These are phyloP conservation scores for Penicillium hordei DNA, from an alignment of 2,329 filamentous ascomycete species.

Conservation along the genomic window DNA sequence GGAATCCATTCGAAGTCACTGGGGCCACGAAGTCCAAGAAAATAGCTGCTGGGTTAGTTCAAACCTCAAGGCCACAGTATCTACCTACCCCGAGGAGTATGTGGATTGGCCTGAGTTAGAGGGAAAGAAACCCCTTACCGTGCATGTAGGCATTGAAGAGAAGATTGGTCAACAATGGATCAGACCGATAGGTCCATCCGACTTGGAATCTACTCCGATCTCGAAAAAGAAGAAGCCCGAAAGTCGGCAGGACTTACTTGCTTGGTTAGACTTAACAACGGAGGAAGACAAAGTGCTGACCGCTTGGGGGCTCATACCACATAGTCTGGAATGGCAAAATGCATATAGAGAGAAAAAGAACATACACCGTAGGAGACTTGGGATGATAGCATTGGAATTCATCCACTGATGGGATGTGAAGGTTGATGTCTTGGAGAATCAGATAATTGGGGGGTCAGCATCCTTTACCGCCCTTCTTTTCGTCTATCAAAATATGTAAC, in stretches of 20 bases:
- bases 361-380: neutral
- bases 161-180: neutral
- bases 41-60: neutral
- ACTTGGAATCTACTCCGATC: neutral
- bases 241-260: slow-evolving; percentile 13
- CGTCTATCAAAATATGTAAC: neutral
- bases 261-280: slow-evolving; percentile 13
- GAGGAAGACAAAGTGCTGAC: slow-evolving; percentile 12
- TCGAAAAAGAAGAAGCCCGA: neutral
- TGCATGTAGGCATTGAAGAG: neutral
- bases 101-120: neutral
- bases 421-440: neutral
- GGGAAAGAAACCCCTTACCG: neutral
- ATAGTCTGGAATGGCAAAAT: slow-evolving; percentile 10
- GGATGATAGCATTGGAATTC: neutral
- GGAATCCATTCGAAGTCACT: neutral
- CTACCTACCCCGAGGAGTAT: neutral
- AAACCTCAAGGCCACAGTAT: neutral
- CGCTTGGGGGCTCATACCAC: slow-evolving; percentile 16
- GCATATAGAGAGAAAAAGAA: slow-evolving; percentile 12
- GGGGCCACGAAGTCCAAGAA: neutral
- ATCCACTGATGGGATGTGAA: neutral
- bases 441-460: neutral
- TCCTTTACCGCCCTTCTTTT: neutral
- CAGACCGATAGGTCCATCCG: neutral